A percentile compares a stretch with the other conserved stretches of the same genome.
Evolutionary conservation across 495 filamentous ascomycete genomes (phyloP).

Genomic region (Penicillium ucsense): DNA sequence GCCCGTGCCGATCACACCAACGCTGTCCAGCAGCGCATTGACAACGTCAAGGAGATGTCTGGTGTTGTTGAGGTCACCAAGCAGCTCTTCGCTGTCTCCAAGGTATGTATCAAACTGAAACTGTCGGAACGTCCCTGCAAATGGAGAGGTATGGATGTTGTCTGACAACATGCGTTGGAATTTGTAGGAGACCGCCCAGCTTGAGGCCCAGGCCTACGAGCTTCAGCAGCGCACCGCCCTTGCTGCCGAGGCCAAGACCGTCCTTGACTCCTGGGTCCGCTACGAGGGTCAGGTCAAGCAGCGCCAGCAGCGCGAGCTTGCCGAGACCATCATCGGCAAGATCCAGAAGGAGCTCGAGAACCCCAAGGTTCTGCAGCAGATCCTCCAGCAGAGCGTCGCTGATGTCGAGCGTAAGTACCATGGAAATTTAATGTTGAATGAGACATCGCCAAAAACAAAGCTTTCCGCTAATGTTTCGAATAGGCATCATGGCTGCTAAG

Average conservation of each 20-base stretch:
- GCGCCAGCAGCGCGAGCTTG: slow-evolving; percentile 92
- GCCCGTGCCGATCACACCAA: slow-evolving; percentile 88
- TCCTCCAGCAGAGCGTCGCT: slow-evolving; percentile 85
- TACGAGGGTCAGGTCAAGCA: slow-evolving; percentile 99
- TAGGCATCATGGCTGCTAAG: slow-evolving; percentile 47
- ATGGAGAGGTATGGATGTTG: no score
- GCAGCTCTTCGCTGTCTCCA: slow-evolving; percentile 93
- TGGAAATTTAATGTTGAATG: neutral
- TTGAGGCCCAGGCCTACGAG: slow-evolving; percentile 93
- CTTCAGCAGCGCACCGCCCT: slow-evolving; percentile 90
- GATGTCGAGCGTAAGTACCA: slow-evolving; percentile 87
- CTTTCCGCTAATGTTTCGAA: neutral
- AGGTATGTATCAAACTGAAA: slow-evolving; percentile 43
- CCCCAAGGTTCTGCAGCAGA: slow-evolving; percentile 88
- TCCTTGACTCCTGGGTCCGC: slow-evolving; percentile 95
- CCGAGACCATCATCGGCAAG: slow-evolving; percentile 85
- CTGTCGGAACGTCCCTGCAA: no score
- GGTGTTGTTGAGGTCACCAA: slow-evolving; percentile 94
- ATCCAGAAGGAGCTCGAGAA: slow-evolving; percentile 97
- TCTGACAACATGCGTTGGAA: slow-evolving; percentile 2
- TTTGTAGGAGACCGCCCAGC: slow-evolving; percentile 81
- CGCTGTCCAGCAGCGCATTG: slow-evolving; percentile 88
- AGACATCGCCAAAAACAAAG: neutral
- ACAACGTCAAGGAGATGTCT: slow-evolving; percentile 83
- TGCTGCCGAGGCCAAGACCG: slow-evolving; percentile 82